A percentile compares a stretch with the other conserved stretches of the same genome.
Conservation (phyloP, 2,329 filamentous ascomycete genomes). For the Penicillium italicum region DNA sequence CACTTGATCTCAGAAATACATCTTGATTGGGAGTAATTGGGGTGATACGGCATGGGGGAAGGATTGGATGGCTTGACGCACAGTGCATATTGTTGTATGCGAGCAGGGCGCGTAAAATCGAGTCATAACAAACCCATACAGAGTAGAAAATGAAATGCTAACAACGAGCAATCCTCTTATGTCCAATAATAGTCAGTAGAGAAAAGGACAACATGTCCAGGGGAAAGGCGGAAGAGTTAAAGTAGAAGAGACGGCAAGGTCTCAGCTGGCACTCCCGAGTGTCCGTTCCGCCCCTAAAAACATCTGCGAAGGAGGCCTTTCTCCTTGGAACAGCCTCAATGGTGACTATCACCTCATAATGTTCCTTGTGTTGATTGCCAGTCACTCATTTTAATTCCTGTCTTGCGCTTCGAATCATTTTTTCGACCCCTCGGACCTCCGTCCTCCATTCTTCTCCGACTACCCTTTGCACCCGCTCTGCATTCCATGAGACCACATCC, state of each 20-base stretch:
- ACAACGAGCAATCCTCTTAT: neutral
- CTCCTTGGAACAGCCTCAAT: conserved; percentile 6
- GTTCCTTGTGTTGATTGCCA: neutral
- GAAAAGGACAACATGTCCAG: neutral
- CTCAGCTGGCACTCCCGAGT: conserved; percentile 1
- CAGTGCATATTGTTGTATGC: neutral
- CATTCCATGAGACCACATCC: conserved; percentile 10
- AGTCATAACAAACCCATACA: neutral
- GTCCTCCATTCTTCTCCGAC: neutral
- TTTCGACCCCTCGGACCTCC: conserved; percentile 3
- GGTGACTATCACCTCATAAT: conserved; percentile 1
- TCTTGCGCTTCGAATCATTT: neutral
- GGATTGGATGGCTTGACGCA: neutral
- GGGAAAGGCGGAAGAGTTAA: neutral
- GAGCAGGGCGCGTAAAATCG: neutral
- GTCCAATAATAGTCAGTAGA: neutral
- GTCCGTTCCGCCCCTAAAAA: conserved; percentile 11
- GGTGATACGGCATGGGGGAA: neutral
- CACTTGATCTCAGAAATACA: neutral
- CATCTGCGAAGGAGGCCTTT: conserved; percentile 3
- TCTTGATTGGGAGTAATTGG: neutral
- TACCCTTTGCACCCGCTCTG: neutral
- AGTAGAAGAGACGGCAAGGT: neutral
- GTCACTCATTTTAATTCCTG: conserved; percentile 2
- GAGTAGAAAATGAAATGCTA: neutral